phyloP scores from a whole-genome alignment of 176 grass and related monocot genomes.

The Ananas comosus region DNA sequence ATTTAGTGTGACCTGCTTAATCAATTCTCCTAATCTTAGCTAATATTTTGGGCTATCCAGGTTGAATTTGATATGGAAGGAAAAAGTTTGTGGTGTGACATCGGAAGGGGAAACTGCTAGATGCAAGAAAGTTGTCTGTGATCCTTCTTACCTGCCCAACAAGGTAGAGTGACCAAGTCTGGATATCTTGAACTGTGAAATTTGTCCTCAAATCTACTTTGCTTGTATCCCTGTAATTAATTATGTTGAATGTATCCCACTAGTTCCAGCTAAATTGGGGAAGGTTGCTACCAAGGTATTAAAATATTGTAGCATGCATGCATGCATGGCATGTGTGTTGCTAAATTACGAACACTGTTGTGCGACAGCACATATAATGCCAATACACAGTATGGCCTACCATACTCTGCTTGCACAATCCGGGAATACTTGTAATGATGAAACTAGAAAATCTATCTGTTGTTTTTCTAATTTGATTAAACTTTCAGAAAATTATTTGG shows the following conservation, averaged over 20 bases:
- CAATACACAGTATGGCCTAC: too few species aligned
- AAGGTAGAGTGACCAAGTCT: slow-evolving; percentile 41
- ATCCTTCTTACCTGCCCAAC: slow-evolving; percentile 61
- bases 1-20: not conserved
- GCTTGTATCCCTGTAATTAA: not conserved
- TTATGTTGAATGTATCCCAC: not conserved
- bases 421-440: too few species aligned
- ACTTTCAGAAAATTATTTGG: too few species aligned
- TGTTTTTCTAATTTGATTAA: too few species aligned
- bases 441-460: too few species aligned
- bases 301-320: not conserved
- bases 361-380: too few species aligned
- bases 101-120: slow-evolving; percentile 79
- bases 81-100: slow-evolving; percentile 65
- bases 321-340: too few species aligned
- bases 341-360: too few species aligned
- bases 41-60: slow-evolving; percentile 23
- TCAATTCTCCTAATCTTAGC: not conserved
- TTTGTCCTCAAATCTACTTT: not conserved
- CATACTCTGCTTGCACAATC: too few species aligned
- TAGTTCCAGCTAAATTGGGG: not conserved
- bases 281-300: too few species aligned
- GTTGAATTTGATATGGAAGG: slow-evolving; percentile 68
- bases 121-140: slow-evolving; percentile 83
- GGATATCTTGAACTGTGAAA: not conserved